Evolutionary conservation across 2,329 filamentous ascomycete species (phyloP), one percentile per base, ranked within the genome.

Genomic region (Curvularia hawaiiensis): DNA sequence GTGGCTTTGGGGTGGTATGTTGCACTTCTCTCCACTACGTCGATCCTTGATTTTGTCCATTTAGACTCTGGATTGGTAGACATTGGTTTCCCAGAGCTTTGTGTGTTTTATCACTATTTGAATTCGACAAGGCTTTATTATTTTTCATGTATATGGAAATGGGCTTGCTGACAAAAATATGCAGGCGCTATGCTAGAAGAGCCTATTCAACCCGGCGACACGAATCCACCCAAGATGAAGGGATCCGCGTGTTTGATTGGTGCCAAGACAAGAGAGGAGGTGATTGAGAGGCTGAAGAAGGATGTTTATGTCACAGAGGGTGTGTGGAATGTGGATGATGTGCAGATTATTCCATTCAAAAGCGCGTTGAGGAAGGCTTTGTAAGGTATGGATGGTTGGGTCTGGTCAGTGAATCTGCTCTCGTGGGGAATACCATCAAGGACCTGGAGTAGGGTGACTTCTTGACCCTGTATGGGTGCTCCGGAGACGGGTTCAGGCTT

Each of bases 251-350:
- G 95, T 69, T 80, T 96, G 28, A 80, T 85, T 39, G 75, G 84
- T 30, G 91, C 90, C 8, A 83, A 85, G 60, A 87, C 83, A 9
- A 86, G 84, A 67, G 89, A 92, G 62, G 89, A 92, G 73, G 85
- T 91, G 2, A 73, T 88, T 40, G 83, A 89, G 66, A 71, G 84
- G 50, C 74, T 97, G 46, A 85, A 84, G 75, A 82, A 85, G 48
- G 92, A 97, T 78, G 79, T 92, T 10, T 97, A 96, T 77, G 80
- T 83, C 10, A 82, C 78, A 59, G 82, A 77, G 43, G 90, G 88
- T 0, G 92, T 96, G 9, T 97, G 92, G 92, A 91, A 97, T 79
- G 63, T 71, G 69, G 72, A 75, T 10, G 81, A 81, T 72, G 75
- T 80, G 46, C 77, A 81, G 67, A 79, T 82, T 48, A 79, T 79